Percentiles rank a stretch among this genome's conserved stretches.
Evolutionary conservation across 2,329 filamentous ascomycete genomes (phyloP).

Genomic region (Amylocarpus encephaloides): DNA sequence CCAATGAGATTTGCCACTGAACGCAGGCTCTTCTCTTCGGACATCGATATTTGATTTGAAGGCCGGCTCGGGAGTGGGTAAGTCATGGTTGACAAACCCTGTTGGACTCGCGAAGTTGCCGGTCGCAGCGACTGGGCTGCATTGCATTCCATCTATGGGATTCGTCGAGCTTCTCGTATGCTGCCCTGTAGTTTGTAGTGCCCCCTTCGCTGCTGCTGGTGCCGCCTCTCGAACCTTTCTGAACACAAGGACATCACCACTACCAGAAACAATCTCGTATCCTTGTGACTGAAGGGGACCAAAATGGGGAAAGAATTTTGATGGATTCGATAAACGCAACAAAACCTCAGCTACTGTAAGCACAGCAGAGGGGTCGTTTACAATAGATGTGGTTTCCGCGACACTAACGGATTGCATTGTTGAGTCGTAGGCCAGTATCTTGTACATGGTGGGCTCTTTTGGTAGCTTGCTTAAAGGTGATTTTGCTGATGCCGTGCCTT

Average conservation of each 20-base stretch:
- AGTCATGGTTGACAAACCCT: constrained; percentile 57
- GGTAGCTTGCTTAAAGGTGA: not conserved
- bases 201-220: constrained; percentile 4
- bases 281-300: constrained; percentile 51
- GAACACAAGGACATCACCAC: constrained; percentile 59
- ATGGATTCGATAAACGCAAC: constrained; percentile 53
- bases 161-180: constrained; percentile 41
- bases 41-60: constrained; percentile 41
- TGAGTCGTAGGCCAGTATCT: constrained; percentile 60
- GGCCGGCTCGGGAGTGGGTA: constrained; percentile 16
- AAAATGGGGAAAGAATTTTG: constrained; percentile 61
- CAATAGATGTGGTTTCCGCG: constrained; percentile 54
- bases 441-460: constrained; percentile 43
- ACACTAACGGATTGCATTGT: constrained; percentile 49
- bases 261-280: constrained; percentile 60
- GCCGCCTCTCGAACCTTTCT: constrained; percentile 45
- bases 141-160: constrained; percentile 45
- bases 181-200: constrained; percentile 1
- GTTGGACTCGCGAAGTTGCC: constrained; percentile 59
- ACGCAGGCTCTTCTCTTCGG: constrained; percentile 42
- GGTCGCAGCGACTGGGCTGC: constrained; percentile 34
- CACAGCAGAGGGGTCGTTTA: constrained; percentile 41
- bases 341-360: constrained; percentile 55
- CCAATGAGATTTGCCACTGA: constrained; percentile 36
- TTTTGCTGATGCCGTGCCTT: not conserved